Base-by-base conservation (phyloP, 2,329 filamentous ascomycete genomes). In the Aureobasidium zeae region DNA sequence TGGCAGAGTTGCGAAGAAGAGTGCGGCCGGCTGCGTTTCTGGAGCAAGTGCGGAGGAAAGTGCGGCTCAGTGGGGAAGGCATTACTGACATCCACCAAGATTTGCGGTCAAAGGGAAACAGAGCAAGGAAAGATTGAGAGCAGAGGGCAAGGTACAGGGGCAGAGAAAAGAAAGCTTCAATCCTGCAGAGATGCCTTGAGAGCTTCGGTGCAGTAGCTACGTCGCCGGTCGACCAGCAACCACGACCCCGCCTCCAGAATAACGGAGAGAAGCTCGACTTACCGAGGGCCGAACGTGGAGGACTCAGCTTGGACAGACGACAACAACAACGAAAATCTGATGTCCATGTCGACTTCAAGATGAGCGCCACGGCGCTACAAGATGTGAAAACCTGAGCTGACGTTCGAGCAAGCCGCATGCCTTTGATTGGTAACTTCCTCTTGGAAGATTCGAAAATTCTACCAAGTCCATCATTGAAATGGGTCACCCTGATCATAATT, bases 31-130 rank as follows among this genome's bases (percentile, higher is more conserved):
- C 42, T 31, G 32, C 28, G 51, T 51, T 55, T 50, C 54, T 53
- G 45, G 54, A 48, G 35, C 53, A 50, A 36, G 53, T 54, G 49
- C 55, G 48, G 53, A 57, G 53, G 52, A 58, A 47, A 51, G 51
- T 56, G 37, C 57, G 70, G 66, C 60, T 66, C 17, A 56, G 56
- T 25, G 66, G 58, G 45, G 53, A 47, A 53, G 62, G 52, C 60
- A 59, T 50, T 28, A 20, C 33, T 43, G 30, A 17, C 11, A 17
- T 22, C 20, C 37, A 24, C 26, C 19, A 6, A 28, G n/a, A 19
- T 17, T 3, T 12, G 20, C 16, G 12, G 36, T 12, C 7, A 22
- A 13, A 32, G 37, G 29, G 10, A 24, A 2, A 6, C 13, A 15
- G 12, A 22, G 15, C 7, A 17, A 5, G 31, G n/a, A 13, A 24